phyloP scores from a whole-genome alignment of 2,329 filamentous ascomycete genomes.

The Chaetomiaceae sp. region DNA sequence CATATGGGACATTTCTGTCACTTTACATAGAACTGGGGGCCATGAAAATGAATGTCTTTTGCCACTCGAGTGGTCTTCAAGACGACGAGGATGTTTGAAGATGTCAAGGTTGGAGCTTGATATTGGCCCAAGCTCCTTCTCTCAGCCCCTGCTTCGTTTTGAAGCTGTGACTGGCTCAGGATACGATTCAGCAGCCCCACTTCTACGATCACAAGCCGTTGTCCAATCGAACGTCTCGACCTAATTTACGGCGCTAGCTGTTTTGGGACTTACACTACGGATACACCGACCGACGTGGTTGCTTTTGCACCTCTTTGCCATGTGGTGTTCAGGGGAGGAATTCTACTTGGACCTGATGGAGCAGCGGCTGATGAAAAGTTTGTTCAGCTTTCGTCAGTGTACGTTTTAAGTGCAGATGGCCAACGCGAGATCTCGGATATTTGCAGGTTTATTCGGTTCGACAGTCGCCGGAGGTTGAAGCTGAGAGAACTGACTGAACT shows the following conservation, averaged over 20 bases:
- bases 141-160: not conserved
- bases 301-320: not conserved
- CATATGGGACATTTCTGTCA: too few relatives aligned
- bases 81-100: too few relatives aligned
- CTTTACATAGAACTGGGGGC: not conserved
- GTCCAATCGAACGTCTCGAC: slow-evolving; percentile 17
- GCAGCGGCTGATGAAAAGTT: too few relatives aligned
- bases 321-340: not conserved
- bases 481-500: too few relatives aligned
- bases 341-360: too few relatives aligned
- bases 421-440: too few relatives aligned
- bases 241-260: slow-evolving; percentile 21
- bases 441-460: too few relatives aligned
- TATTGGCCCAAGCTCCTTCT: slow-evolving; percentile 3
- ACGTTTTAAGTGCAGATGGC: too few relatives aligned
- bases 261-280: slow-evolving; percentile 18
- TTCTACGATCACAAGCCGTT: not conserved
- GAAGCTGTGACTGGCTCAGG: slow-evolving; percentile 16
- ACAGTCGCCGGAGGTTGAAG: too few relatives aligned
- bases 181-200: slow-evolving; percentile 24
- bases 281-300: slow-evolving; percentile 13
- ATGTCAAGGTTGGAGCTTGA: not conserved
- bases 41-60: not conserved
- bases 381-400: too few relatives aligned
- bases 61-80: too few relatives aligned